Evolutionary conservation across 176 grass and related monocot species (phyloP), one percentile per base, ranked within the genome.

Genomic region (Oropetium thomaeum): DNA sequence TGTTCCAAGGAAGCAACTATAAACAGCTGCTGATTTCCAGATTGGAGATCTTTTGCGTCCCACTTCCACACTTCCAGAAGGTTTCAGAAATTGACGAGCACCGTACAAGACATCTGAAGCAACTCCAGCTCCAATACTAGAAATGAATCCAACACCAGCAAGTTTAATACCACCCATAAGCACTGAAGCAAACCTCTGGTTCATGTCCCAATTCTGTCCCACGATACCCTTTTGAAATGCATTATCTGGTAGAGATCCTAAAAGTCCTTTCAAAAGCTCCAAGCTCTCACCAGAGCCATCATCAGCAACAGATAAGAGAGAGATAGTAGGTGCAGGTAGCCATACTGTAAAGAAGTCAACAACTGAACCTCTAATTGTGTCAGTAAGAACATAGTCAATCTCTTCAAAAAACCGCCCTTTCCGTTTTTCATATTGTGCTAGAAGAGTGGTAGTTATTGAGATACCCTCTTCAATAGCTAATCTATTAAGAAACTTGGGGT

Each of bases 301-400:
- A 5, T 86, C 89, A 26, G 75, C 75, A 73, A 90, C 86, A 69
- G 96, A 90, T 57, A 99, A 79, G 80, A 99, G 90, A 0, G 91
- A 99, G 73, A 99, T 85, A 58, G 96, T 99, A 70, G 96, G 96
- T 74, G 96, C 91, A 60, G 96, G 96, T 69, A 99, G 91, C 96
- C 96, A 99, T 58, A 99, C 91, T 43, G 96, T 95, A 76, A 99
- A 99, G 77, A 99, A 99, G 40, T 99, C 96, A 71, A 99, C 96
- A 74, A 99, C 96, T 45, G 84, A 81, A 68, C 96, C 96, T 92
- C 96, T 94, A 63, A 99, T 90, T 45, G 91, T 95, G 79, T 99
- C 96, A 38, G 89, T 99, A 52, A 99, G 85, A 71, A 95, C 96
- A 77, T 99, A 95, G 58, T 95, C 91, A 4, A 99, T 95, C 78